A percentile compares a stretch with the other conserved stretches of the same genome.
These are phyloP conservation scores for Mastigamoeba balamuthi DNA, from an alignment of 78 protist genomes.

Conservation along the genomic window DNA sequence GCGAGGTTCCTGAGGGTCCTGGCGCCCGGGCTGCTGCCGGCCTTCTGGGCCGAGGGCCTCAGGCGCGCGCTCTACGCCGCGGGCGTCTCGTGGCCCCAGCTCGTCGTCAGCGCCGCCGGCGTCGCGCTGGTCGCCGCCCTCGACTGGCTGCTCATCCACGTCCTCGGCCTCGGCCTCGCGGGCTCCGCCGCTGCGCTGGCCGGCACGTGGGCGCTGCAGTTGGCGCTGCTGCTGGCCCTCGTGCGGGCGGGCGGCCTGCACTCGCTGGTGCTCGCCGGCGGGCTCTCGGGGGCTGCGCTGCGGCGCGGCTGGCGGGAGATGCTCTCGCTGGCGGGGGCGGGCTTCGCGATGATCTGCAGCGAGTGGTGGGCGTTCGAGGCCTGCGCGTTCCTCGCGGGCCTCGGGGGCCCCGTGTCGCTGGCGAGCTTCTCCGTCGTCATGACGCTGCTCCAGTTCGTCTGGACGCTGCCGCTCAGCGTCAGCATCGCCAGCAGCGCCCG, in stretches of 20 bases:
- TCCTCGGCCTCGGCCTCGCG: not conserved
- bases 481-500: not conserved
- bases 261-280: not conserved
- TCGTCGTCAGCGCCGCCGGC: not conserved
- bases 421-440: not conserved
- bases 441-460: not conserved
- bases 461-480: not conserved
- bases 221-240: not conserved
- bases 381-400: not conserved
- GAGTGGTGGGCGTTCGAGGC: not conserved
- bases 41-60: not conserved
- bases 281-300: not conserved
- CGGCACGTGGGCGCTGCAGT: not conserved
- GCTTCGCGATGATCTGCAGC: not conserved
- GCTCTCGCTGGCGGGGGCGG: not conserved
- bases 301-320: not conserved
- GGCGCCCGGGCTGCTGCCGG: not conserved
- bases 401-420: not conserved
- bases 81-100: not conserved
- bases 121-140: not conserved
- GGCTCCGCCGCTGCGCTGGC: not conserved
- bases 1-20: too few species aligned
- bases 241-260: too few species aligned
- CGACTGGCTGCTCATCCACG: not conserved
- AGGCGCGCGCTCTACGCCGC: not conserved